Evolutionary conservation across 2,329 filamentous ascomycete genomes (phyloP), one percentile per base, ranked within the genome.

Genomic region (Huntiella abstrusa): DNA sequence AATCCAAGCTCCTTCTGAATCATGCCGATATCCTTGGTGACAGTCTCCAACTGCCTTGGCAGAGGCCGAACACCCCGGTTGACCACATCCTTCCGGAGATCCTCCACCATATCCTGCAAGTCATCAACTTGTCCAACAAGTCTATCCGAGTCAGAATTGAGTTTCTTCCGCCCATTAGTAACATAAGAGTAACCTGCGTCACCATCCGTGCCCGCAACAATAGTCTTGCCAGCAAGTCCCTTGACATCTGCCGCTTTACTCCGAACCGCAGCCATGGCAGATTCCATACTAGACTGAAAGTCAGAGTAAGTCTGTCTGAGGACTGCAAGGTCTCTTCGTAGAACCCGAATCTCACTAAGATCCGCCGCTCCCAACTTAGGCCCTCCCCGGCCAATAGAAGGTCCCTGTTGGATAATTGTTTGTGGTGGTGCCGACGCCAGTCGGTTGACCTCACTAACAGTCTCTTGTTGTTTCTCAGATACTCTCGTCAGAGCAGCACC

Each of bases 1-100:
- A 83, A 87, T 71, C 84, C 91, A 52, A 98, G 75, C 57, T 95
- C 87, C 57, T 85, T 80, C 42, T 78, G 82, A 32, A 91, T 77
- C 47, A 70, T 64, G 42, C 78, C 77, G 52, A 98, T 86, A 55
- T 96, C 88, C 62, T 91, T 92, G 53, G 81, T 80, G 15, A 95
- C 87, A 34, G 68, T 68, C 62, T 96, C 91, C 40, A 98, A 75
- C 64, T 95, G 87, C 50, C 87, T 76, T 4, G 88, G 87, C 33
- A 92, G 67, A 6, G 91, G 91, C 33, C 91, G 80, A 40, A 98
- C 91, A 48, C 91, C 91, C 49, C 91, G 83, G 49, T 78, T 71
- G 41, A 98, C 91, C 40, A 98, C 91, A 57, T 98, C 91, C 65
- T 98, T 96, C 51, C 91, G 85, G 38, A 98, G 72, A 58, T 98